Evolutionary conservation across 192 early-diverging fungal genomes (phyloP), one percentile per base, ranked within the genome.

Genomic region (Dissophora globulifera): DNA sequence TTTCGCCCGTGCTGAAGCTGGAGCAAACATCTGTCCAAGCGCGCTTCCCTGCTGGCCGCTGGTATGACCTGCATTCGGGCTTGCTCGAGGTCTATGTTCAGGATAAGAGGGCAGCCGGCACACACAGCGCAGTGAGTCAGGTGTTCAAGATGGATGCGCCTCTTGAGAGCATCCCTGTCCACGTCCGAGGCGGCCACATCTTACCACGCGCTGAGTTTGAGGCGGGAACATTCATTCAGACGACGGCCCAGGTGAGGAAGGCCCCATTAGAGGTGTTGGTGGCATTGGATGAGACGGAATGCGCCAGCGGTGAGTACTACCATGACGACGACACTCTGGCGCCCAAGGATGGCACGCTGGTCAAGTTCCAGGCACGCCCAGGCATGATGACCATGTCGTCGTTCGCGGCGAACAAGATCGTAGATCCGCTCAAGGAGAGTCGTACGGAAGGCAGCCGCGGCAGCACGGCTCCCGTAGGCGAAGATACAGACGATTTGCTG

Each of bases 181-280:
- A 91, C 62, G 48, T 90, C 23, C 83, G 85, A 9, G 88, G 86
- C 38, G 90, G 90, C 4, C 32, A 68, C 13, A 85, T 91, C 19
- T 54, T 91, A 19, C 84, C 86, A 16, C 55, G 63, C 16, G 83
- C 87, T 38, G 46, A 48, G 0, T 62, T 62, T 16, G 62, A 83
- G 1, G 61, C 57, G 3, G 67, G 82, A 46, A 81, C 85, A 8
- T 79, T 82, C 1, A 38, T 58, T 26, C 78, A 78, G 22, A 79
- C 83, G 1, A 67, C 65, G 22, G 10, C 54, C 4, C 65, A 67
- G 26, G 65, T 58, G 4, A 74, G 79, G 22, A 32, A 62, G 25
- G 78, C 69, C 23, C 81, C 83, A 23, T 78, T 78, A 40, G 45
- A 80, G 27, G 54, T 88, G 9, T 47, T 87, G 25, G 63, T 90